These are phyloP conservation scores for Ephemerocybe angulata DNA, from an alignment of 768 basidiomycete genomes.

Conservation along the genomic window DNA sequence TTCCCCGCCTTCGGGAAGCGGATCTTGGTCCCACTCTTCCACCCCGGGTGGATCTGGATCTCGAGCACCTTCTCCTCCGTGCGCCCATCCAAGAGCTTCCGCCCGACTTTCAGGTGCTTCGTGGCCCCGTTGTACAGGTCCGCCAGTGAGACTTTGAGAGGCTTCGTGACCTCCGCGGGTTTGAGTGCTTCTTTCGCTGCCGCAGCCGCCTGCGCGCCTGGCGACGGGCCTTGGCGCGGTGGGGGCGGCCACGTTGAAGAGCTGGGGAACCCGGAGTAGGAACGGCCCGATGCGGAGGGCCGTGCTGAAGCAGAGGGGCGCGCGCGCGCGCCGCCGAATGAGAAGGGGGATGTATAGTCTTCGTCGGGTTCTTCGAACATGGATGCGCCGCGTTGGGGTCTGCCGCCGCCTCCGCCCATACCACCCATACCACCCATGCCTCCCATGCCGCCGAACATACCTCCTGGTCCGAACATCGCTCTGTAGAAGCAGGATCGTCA, in stretches of 20 bases:
- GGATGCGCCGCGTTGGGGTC: constrained; percentile 17
- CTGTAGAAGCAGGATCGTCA: constrained; percentile 39
- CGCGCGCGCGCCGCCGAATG: too few relatives aligned
- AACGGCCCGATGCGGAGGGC: too few relatives aligned
- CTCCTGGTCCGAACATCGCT: constrained; percentile 38
- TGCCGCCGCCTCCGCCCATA: constrained; percentile 34
- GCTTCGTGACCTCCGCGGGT: constrained; percentile 66
- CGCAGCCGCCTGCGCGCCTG: too few relatives aligned
- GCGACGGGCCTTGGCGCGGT: too few relatives aligned
- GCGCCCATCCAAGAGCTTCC: constrained; percentile 64
- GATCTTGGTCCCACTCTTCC: constrained; percentile 96
- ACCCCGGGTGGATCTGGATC: constrained; percentile 78
- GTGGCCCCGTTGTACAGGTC: constrained; percentile 83
- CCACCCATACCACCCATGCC: constrained; percentile 37
- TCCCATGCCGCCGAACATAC: constrained; percentile 7
- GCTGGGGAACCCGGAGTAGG: too few relatives aligned
- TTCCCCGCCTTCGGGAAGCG: constrained; percentile 87
- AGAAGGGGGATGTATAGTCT: constrained; percentile 19
- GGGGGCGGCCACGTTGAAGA: too few relatives aligned
- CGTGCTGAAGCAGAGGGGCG: too few relatives aligned
- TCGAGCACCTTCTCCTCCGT: constrained; percentile 87
- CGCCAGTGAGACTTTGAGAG: constrained; percentile 79
- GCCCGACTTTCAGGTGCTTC: constrained; percentile 86
- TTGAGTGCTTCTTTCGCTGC: too few relatives aligned
- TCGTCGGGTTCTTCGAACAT: constrained; percentile 47